Base-by-base conservation (phyloP, 2,329 filamentous ascomycete genomes). In the Pseudogymnoascus sp. region DNA sequence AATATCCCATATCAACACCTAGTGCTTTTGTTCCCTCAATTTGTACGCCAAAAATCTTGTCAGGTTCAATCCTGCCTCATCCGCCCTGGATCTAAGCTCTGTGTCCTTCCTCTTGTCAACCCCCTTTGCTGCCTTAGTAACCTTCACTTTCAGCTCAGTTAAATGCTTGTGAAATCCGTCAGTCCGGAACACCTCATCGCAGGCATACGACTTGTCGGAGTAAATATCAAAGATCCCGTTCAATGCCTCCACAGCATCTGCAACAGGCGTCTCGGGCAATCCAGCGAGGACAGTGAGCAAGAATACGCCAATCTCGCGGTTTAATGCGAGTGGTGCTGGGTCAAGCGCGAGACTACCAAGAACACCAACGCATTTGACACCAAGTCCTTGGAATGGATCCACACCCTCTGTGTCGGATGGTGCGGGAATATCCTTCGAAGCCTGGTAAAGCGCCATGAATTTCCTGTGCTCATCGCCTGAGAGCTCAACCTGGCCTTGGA, bases 211-310 rank as follows among this genome's bases (percentile, higher is more conserved):
- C 70, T 85, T 83, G 69, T 88, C 83, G 26, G 79, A 81, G 72
- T 88, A 89, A 6, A 89, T 78, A 66, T 88, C 86, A 66, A 87
- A 86, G 15, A 89, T 64, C 71, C 87, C 84, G 72, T 88, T 84
- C 44, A 88, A 74, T 13, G 84, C 82, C 73, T 88, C 85, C 33
- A 88, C 78, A 4, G 78, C 77, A 50, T 87, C 83, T 1, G 84
- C 84, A 1, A 78, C 72, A 1, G 82, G 76, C 0, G 80, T 81
- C 47, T 79, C 74, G 4, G 84, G 81, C 15, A 82, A 73, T 8
- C 73, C 72, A 33, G 78, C 74, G 33, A 87, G 72, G 4, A 84
- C 71, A 1, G 79, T 82, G 60, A 88, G 65, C 58, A 89, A 75
- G 71, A 88, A 88, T 13, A 81, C 76, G 57, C 84, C 85, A 61